Base-by-base conservation (phyloP, 306 rosid genomes). In the Cucurbita pepo region DNA sequence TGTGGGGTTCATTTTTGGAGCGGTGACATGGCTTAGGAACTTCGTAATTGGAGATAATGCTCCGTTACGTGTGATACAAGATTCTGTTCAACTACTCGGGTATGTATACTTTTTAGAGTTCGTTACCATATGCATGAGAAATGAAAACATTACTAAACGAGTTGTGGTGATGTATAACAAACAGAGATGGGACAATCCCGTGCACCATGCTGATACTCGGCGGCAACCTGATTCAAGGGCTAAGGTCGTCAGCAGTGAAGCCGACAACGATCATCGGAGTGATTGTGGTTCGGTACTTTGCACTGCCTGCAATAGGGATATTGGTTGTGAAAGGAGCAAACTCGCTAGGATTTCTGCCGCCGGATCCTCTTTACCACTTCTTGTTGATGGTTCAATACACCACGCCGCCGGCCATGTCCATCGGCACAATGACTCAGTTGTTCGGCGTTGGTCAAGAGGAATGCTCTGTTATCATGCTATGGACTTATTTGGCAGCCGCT, bases 361-460 rank as follows among this genome's bases (percentile, higher is more conserved):
- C 81, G 4, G 86, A 91, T 62, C 96, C 97, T 56, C 79, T 95
- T 77, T 95, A 81, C 77, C 92, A 56, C 7, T 95, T 85, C 51
- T 85, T 85, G 52, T 75, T 95, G 34, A 88, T 95, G 82, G 44
- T 89, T 79, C 99, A 95, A 61, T 95, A 85, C 75, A 80, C 92
- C 21, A 74, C 89, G 83, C 99, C 99, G 34, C 99, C 99, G 7
- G 99, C 99, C 2, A 89, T 95, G 95, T 86, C 86, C 72, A 91
- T 94, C 16, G 83, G 98, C 12, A 91, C 96, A 12, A 87, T 95
- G 89, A 83, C 92, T 8, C 97, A 95, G 62, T 80, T 89, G 40
- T 95, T 85, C 77, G 95, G 87, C 3, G 96, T 91, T 52, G 99
- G 84, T 47, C 92, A 85, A 75, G 99, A 91, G 73, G 99, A 95